A percentile compares a stretch with the other conserved stretches of the same genome.
Evolutionary conservation across 108 stramenopile species (phyloP).

Genomic region (Skeletonema costatum): DNA sequence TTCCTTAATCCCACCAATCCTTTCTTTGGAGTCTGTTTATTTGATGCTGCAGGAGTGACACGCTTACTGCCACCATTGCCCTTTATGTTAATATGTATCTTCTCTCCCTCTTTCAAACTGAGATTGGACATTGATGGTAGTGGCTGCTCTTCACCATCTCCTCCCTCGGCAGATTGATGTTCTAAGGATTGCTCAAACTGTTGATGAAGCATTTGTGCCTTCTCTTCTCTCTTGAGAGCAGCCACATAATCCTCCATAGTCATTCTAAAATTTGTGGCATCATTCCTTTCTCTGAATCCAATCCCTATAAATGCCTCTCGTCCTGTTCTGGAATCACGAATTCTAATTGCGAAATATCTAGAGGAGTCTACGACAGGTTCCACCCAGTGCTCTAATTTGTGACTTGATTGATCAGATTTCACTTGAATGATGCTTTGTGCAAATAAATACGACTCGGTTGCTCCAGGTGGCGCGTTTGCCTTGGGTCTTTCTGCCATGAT

Average conservation of each 20-base stretch:
- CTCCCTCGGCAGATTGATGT: conserved; percentile 1
- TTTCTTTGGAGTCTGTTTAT: conserved; percentile 9
- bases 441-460: conserved; percentile 42
- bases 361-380: conserved; percentile 78
- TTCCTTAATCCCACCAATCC: conserved; percentile 20
- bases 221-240: conserved; percentile 36
- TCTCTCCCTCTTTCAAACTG: conserved; percentile 72
- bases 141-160: conserved; percentile 1
- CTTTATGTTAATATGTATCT: conserved; percentile 67
- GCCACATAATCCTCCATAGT: conserved; percentile 67
- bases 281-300: conserved; percentile 83
- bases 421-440: conserved; percentile 41
- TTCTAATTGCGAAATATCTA: conserved; percentile 81
- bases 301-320: conserved; percentile 79
- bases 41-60: not conserved
- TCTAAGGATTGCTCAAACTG: conserved; percentile 36
- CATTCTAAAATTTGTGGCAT: conserved; percentile 82
- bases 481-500: conserved; percentile 48
- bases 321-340: conserved; percentile 61
- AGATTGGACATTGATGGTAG: conserved; percentile 45
- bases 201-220: conserved; percentile 49
- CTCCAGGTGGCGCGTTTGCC: conserved; percentile 29
- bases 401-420: conserved; percentile 12
- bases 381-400: conserved; percentile 75
- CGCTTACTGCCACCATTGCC: conserved; percentile 11